phyloP scores from a whole-genome alignment of 2,329 filamentous ascomycete genomes.

The Aplosporella prunicola region DNA sequence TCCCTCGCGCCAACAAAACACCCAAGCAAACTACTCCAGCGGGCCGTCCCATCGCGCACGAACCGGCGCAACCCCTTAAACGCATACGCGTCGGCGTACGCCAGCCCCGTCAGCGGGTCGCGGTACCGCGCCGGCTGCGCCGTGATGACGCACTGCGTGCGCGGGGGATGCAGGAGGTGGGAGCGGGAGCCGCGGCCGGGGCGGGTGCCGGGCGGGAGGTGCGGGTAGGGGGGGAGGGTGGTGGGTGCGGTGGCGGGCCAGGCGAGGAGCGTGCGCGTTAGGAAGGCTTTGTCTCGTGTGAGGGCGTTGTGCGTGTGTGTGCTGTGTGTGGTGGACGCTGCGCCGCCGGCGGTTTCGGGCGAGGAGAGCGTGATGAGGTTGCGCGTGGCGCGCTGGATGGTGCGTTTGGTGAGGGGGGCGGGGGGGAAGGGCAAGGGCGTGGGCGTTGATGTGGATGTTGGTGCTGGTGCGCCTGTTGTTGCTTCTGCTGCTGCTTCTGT shows the following conservation, averaged over 20 bases:
- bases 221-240: conserved; percentile 18
- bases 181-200: conserved; percentile 40
- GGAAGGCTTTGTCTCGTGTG: conserved; percentile 15
- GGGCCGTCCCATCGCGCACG: conserved; percentile 56
- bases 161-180: conserved; percentile 22
- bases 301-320: conserved; percentile 40
- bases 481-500: conserved; percentile 14
- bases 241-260: conserved; percentile 26
- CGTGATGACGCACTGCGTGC: conserved; percentile 68
- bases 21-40: conserved; percentile 72
- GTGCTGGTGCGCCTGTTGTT: conserved; percentile 21
- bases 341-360: no score
- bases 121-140: conserved; percentile 71
- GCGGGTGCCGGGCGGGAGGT: no score
- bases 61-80: conserved; percentile 66
- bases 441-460: conserved; percentile 16
- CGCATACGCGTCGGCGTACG: conserved; percentile 69
- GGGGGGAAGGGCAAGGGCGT: conserved; percentile 24
- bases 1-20: conserved; percentile 61
- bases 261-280: conserved; percentile 20
- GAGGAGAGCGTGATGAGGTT: conserved; percentile 48
- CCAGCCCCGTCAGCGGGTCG: conserved; percentile 74
- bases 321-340: conserved; percentile 34
- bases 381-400: conserved; percentile 44
- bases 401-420: conserved; percentile 23